Evolutionary conservation across 108 stramenopile genomes (phyloP), one percentile per base, ranked within the genome.

Genomic region (Nitzschia putrida): DNA sequence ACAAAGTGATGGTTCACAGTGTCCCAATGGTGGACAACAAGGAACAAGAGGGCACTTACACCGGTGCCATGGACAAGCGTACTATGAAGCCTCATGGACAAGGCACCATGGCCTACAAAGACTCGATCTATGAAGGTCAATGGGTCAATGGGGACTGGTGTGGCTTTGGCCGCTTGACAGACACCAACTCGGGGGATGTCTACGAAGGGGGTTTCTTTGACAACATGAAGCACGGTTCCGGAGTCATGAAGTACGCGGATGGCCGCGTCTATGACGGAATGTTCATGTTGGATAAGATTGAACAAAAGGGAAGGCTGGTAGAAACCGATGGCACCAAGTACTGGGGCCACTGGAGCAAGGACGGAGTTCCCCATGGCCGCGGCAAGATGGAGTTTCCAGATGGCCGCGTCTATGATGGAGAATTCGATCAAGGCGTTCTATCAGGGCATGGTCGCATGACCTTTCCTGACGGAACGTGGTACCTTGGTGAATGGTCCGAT

Each of bases 241-340:
- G 79, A 25, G 52, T 71, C 11, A 61, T 80, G 64, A 59, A 55
- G 38, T 79, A 72, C 57, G 64, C 69, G 8, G 71, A 75, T 66
- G 71, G 74, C 25, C 61, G 70, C 34, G 43, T 55, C 37, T 74
- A 71, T 54, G 71, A 61, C 18, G 74, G 68, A 14, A 56, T 67
- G 23, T 80, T 69, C 57, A 57, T 41, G 14, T 49, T 74, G 42
- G 74, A 68, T 8, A 69, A 72, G 55, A 61, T 71, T 60, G 41
- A 64, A 18, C 59, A 26, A 2, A 66, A 73, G 61, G 72, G 72
- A 34, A 65, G 64, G 24, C 47, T 79, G 61, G 56, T 59, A 9
- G 71, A 72, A 25, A 61, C 60, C 18, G 71, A 71, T 61, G 71
- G 74, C 8, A 61, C 47, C 53, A 75, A 68, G n/a, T 76, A 77